Evolutionary conservation across 2,329 filamentous ascomycete species (phyloP).

Genomic region (Neoascochyta sp.): DNA sequence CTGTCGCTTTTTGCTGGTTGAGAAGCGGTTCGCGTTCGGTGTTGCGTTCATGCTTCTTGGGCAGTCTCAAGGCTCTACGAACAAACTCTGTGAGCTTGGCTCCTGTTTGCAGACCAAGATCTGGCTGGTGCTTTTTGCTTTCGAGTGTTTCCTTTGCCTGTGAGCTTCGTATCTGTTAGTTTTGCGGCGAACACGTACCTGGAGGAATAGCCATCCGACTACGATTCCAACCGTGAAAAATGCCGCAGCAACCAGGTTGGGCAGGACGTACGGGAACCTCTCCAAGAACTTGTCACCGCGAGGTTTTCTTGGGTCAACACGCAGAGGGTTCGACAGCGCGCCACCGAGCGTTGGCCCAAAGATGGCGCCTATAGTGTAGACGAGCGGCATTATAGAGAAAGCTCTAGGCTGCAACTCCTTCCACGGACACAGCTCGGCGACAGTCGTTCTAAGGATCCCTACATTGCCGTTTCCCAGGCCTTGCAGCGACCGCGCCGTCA

Average conservation of each 20-base stretch:
- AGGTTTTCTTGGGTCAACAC: conserved; percentile 70
- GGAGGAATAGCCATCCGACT: conserved; percentile 73
- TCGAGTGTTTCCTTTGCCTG: conserved; percentile 68
- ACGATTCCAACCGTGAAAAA: conserved; percentile 77
- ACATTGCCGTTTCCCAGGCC: conserved; percentile 83
- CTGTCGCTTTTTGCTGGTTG: conserved; percentile 14
- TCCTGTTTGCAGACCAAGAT: conserved; percentile 74
- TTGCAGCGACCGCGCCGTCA: conserved; percentile 71
- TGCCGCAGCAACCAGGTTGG: conserved; percentile 71
- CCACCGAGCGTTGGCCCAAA: conserved; percentile 85
- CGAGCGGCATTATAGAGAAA: conserved; percentile 89
- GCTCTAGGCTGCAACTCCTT: conserved; percentile 80
- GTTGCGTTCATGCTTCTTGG: conserved; percentile 7
- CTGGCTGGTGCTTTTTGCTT: conserved; percentile 61
- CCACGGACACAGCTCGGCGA: conserved; percentile 87
- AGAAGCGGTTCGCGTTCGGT: conserved; percentile 33
- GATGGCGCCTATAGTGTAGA: conserved; percentile 82
- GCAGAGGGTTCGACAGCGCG: conserved; percentile 74
- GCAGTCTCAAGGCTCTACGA: conserved; percentile 17
- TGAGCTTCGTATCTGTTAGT: conserved; percentile 3
- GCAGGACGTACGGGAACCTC: conserved; percentile 75
- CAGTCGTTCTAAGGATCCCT: conserved; percentile 83
- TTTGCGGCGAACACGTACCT: conserved; percentile 42
- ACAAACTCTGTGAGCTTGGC: conserved; percentile 52
- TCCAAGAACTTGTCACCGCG: conserved; percentile 62